These are phyloP conservation scores for Pilobolus umbonatus DNA, from an alignment of 192 early-diverging fungal genomes.

Conservation along the genomic window DNA sequence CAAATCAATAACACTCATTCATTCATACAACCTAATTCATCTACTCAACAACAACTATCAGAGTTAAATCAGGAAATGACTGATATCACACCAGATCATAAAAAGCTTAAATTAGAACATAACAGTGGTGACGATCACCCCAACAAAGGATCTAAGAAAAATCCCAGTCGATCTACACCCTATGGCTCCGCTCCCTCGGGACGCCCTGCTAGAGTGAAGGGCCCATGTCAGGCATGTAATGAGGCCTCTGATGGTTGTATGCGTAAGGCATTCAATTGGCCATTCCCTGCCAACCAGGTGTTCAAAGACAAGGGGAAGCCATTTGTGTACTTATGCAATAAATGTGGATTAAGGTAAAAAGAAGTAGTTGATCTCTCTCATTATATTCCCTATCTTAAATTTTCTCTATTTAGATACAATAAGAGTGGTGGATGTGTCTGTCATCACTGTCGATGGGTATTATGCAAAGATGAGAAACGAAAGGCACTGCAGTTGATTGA, in stretches of 20 bases:
- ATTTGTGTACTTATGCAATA: slow-evolving; percentile 39
- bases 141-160: no score
- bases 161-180: neutral
- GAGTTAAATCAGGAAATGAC: no score
- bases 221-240: slow-evolving; percentile 35
- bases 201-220: slow-evolving; percentile 19
- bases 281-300: slow-evolving; percentile 14
- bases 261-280: slow-evolving; percentile 40
- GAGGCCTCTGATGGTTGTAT: slow-evolving; percentile 34
- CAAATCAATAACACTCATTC: no score
- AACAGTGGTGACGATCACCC: neutral
- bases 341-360: slow-evolving; percentile 37
- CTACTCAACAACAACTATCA: no score
- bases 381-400: no score
- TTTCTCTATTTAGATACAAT: slow-evolving; percentile 30
- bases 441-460: slow-evolving; percentile 32
- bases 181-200: neutral
- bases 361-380: neutral
- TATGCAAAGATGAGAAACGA: slow-evolving; percentile 37
- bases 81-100: no score
- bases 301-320: slow-evolving; percentile 30
- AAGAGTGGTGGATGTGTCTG: slow-evolving; percentile 33
- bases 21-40: no score
- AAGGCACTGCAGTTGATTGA: slow-evolving; percentile 33
- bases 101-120: slow-evolving; percentile 9